Conservation (phyloP, 257 asterid species). For the Misopates orontium region DNA sequence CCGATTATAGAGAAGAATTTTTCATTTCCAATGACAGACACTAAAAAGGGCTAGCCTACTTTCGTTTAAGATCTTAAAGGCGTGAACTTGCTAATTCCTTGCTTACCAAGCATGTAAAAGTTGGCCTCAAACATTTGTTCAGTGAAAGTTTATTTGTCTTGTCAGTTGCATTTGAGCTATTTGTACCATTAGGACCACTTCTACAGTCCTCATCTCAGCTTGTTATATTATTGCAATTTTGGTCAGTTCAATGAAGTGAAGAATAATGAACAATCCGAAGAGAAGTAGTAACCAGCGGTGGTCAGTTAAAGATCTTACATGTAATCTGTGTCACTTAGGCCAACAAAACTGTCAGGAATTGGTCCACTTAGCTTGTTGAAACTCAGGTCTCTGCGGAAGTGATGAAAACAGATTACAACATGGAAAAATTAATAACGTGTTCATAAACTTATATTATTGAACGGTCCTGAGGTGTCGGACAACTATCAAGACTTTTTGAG, state of each 20-base stretch:
- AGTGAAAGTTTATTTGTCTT: background rate
- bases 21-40: background rate
- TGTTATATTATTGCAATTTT: background rate
- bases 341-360: slow-evolving; percentile 39
- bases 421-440: too few species aligned
- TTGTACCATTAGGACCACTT: background rate
- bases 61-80: background rate
- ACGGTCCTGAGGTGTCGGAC: too few species aligned
- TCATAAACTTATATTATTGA: too few species aligned
- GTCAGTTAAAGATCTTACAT: slow-evolving; percentile 42
- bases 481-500: too few species aligned
- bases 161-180: background rate
- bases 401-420: background rate
- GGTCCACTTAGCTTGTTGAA: slow-evolving; percentile 71
- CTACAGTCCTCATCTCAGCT: background rate
- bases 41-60: background rate
- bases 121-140: background rate
- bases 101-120: background rate
- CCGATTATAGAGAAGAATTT: background rate
- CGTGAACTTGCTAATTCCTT: background rate
- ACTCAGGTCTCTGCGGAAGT: slow-evolving; percentile 62
- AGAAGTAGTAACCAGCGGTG: background rate
- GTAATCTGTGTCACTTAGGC: slow-evolving; percentile 30
- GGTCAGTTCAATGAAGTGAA: background rate
- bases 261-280: background rate